Conservation (phyloP, 2,329 filamentous ascomycete genomes). For the Cytospora schulzeri region DNA sequence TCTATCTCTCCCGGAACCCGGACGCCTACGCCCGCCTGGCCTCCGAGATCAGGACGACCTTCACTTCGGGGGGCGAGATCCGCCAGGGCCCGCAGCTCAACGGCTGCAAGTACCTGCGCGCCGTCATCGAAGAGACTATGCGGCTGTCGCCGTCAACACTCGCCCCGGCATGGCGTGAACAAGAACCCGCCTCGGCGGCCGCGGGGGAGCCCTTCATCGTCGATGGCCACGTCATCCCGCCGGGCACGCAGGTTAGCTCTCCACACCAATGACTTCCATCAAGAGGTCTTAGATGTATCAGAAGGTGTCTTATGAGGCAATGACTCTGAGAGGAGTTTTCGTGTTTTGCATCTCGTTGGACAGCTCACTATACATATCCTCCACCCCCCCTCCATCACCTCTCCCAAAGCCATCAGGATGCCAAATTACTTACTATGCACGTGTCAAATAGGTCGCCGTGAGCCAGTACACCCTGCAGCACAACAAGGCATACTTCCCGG, state of each 20-base stretch:
- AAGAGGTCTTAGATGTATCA: too few relatives aligned
- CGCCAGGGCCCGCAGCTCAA: constrained; percentile 25
- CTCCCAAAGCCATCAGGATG: too few relatives aligned
- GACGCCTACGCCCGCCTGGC: constrained; percentile 22
- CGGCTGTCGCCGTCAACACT: constrained; percentile 14
- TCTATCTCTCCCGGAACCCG: constrained; percentile 30
- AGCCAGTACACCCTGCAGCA: constrained; percentile 1
- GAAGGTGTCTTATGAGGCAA: too few relatives aligned
- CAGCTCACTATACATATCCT: too few relatives aligned
- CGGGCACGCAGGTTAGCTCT: constrained; percentile 8
- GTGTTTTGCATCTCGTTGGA: too few relatives aligned
- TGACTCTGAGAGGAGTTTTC: too few relatives aligned
- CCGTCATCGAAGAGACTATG: constrained; percentile 19
- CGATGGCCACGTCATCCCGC: constrained; percentile 10
- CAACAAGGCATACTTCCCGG: constrained; percentile 3
- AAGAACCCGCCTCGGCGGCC: constrained; percentile 25
- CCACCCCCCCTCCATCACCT: too few relatives aligned
- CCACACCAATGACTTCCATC: too few relatives aligned
- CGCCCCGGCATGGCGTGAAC: constrained; percentile 28
- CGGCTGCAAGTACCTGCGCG: constrained; percentile 31
- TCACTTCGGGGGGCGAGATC: not conserved
- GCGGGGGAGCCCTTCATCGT: constrained; percentile 8
- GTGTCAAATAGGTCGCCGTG: too few relatives aligned
- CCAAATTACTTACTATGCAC: too few relatives aligned
- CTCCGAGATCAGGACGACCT: not conserved